Base-by-base conservation (phyloP, 2,329 filamentous ascomycete genomes). In the Ceratocystis eucalypticola region DNA sequence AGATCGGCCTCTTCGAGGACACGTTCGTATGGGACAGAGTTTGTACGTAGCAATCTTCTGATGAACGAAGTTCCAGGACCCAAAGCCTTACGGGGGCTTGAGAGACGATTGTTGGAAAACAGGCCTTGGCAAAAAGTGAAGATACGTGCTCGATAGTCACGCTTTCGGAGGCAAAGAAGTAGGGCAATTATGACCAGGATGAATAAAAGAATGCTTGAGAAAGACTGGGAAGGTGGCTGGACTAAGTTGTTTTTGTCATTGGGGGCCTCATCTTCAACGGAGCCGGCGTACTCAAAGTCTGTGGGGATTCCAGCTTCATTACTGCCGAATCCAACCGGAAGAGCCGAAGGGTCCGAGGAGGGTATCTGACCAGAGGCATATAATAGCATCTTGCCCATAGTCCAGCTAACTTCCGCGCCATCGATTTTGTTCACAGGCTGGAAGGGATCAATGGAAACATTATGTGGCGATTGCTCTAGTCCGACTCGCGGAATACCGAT, bases 371-470 rank as follows among this genome's bases (percentile, higher is more conserved):
- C 94, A 0, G 93, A 87, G 3, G 94, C 94, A 71, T 97, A 97
- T 3, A 99, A 82, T 5, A 99, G 84, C 82, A 97, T 96, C 74
- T 96, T 96, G 1, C 94, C 94, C 4, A 99, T 78, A 0, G 94
- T 97, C 94, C 94, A 99, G 78, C 90, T 96, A 20, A 99, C 88
- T 78, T 99, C 95, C 5, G 91, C 87, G 20, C 87, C 89, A 70
- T 91, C 85, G 70, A 99, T 92, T 75, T 94, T 94, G 75, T 99
- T 86, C 37, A 97, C 88, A 0, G 94, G 90, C 74, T 93, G 89
- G 77, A 99, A 99, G 0, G 88, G 79, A 61, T 84, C 85, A 69
- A 89, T 87, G 1, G 90, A 91, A 8, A 84, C 82, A 72, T 96
- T 96, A 67, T 84, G 80, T 0, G 80, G 78, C 6, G 69, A 72